phyloP scores from a whole-genome alignment of 179 eudicot genomes.

The Patellifolia procumbens region DNA sequence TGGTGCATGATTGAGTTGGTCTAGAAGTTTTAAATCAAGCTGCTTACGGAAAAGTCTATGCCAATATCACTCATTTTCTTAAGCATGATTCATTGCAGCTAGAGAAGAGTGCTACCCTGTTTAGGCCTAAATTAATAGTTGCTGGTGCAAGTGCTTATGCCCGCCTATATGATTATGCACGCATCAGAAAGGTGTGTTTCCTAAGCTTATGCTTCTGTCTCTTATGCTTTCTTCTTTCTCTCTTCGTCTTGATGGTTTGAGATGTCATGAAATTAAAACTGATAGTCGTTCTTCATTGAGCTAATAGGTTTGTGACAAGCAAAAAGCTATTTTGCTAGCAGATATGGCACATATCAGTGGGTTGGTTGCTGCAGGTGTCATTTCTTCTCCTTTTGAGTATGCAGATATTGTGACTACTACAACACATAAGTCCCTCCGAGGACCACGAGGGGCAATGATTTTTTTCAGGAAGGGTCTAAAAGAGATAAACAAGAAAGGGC shows the following conservation, averaged over 20 bases:
- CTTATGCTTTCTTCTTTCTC: neutral
- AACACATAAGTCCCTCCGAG: slow-evolving; percentile 96
- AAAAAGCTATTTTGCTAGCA: slow-evolving; percentile 89
- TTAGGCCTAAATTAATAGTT: slow-evolving; percentile 88
- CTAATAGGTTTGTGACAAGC: slow-evolving; percentile 87
- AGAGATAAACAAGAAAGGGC: slow-evolving; percentile 88
- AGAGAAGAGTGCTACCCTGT: slow-evolving; percentile 90
- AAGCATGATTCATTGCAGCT: slow-evolving; percentile 45
- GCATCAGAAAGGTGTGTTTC: slow-evolving; percentile 69
- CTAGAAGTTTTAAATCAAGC: neutral
- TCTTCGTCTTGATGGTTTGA: neutral
- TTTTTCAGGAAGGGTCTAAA: slow-evolving; percentile 90
- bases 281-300: neutral
- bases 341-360: slow-evolving; percentile 99
- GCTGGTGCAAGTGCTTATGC: slow-evolving; percentile 99
- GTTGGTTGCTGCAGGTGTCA: slow-evolving; percentile 90
- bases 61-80: neutral
- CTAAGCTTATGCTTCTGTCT: neutral
- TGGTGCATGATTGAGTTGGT: too few relatives aligned
- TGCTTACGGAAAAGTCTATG: neutral
- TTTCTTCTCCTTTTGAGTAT: slow-evolving; percentile 93
- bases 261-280: neutral
- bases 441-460: slow-evolving; percentile 98
- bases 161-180: slow-evolving; percentile 84
- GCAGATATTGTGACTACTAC: slow-evolving; percentile 98